Conservation (phyloP, 768 basidiomycete species). For the Termitomyces sp. region DNA sequence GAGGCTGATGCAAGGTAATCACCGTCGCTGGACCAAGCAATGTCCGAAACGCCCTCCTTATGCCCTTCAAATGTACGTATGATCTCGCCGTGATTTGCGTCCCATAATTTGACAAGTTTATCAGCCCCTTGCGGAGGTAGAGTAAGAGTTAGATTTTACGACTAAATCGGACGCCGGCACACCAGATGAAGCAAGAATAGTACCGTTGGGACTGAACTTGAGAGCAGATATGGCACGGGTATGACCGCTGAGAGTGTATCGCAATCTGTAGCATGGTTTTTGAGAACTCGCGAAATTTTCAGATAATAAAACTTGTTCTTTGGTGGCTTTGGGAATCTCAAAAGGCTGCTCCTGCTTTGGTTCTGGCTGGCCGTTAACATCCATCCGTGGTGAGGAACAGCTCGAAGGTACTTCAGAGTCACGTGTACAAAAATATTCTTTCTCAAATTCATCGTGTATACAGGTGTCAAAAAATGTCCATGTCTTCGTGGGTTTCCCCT, state of each 20-base stretch:
- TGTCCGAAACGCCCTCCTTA: constrained; percentile 80
- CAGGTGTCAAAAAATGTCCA: constrained; percentile 39
- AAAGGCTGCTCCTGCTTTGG: neutral
- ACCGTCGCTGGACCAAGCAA: constrained; percentile 85
- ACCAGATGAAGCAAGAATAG: constrained; percentile 82
- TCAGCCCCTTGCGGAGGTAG: constrained; percentile 64
- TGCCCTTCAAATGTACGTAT: constrained; percentile 73
- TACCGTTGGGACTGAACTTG: constrained; percentile 87
- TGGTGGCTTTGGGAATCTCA: neutral
- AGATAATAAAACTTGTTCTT: neutral
- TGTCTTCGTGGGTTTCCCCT: constrained; percentile 73
- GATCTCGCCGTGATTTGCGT: constrained; percentile 67
- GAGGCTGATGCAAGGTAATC: constrained; percentile 87
- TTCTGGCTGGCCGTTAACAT: neutral
- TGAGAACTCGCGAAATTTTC: constrained; percentile 1
- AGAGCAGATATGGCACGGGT: constrained; percentile 76
- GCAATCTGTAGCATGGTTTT: constrained; percentile 52
- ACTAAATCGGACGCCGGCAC: constrained; percentile 24
- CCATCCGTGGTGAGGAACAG: constrained; percentile 6
- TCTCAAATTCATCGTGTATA: neutral
- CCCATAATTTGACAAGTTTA: constrained; percentile 80
- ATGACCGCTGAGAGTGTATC: constrained; percentile 77
- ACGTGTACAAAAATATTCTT: constrained; percentile 27
- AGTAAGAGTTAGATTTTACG: constrained; percentile 18
- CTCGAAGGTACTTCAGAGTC: neutral